Conservation (phyloP, 1,139 yeast species). For the Blastobotrys malaysiensis region DNA sequence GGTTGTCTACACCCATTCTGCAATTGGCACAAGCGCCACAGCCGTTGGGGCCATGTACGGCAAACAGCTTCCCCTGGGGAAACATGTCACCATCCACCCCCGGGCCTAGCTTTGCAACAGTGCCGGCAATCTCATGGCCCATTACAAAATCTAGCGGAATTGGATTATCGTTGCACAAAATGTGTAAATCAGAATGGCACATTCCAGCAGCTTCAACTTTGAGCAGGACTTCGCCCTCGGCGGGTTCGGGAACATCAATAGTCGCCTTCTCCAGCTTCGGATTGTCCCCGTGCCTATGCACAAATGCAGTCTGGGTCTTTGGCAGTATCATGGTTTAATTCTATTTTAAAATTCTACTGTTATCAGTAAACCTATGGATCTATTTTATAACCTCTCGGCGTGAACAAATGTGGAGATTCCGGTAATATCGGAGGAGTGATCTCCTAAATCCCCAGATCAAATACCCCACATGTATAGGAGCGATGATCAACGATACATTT, state of each 20-base stretch:
- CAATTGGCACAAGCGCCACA: constrained; percentile 45
- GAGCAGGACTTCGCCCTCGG: constrained; percentile 38
- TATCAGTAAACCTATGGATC: not conserved
- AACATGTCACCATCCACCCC: constrained; percentile 28
- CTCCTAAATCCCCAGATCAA: not conserved
- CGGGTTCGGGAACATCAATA: constrained; percentile 40
- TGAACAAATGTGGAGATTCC: not conserved
- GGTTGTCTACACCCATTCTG: constrained; percentile 40
- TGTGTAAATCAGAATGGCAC: constrained; percentile 48
- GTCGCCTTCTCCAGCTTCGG: constrained; percentile 6
- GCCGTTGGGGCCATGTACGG: constrained; percentile 36
- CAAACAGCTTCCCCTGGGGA: constrained; percentile 38
- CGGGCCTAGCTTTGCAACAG: constrained; percentile 38
- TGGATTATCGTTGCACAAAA: constrained; percentile 34
- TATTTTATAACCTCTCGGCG: not conserved
- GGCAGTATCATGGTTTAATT: not conserved
- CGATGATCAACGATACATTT: not conserved
- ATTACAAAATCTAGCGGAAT: constrained; percentile 37
- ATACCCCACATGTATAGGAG: not conserved
- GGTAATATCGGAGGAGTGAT: not conserved
- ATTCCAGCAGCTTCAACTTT: constrained; percentile 51
- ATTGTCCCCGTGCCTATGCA: not conserved
- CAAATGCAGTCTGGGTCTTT: not conserved
- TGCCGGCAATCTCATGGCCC: constrained; percentile 56
- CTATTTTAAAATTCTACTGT: not conserved